Evolutionary conservation across 2,329 filamentous ascomycete genomes (phyloP), one percentile per base, ranked within the genome.

Genomic region (Dactylellina leptospora): DNA sequence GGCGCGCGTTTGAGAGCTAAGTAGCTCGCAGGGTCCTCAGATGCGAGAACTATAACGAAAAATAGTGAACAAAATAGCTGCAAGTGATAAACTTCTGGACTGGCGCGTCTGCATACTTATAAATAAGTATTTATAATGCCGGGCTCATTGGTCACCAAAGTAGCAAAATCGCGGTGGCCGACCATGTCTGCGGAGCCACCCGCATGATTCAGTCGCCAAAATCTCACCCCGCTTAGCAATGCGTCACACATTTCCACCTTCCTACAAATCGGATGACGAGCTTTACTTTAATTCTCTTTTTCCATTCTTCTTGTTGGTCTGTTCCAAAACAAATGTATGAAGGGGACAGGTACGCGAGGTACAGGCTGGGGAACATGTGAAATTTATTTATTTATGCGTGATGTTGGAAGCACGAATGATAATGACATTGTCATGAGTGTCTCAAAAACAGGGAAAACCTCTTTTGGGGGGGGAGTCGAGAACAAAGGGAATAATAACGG

Each of bases 361-460:
- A 55, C 51, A 55, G 40, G 36, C 10, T 55, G 8, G 22, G 38
- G 13, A 33, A 45, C 33, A 45, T 33, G 33, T 47, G 16, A 30
- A 13, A 22, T 36, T 48, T 27, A 33, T 61, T 13, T 50, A 20
- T 44, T 2, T 28, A 18, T 4, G 10, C 8, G 16, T 53, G n/a
- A 28, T 22, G 30, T 48, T 3, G 20, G 51, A 10, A 42, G 33
- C n/a, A n/a, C n/a, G n/a, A n/a, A n/a, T n/a, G n/a, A n/a, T 2
- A 55, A 16, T 16, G 18, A 16, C 18, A 54, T n/a, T 18, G 23
- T 40, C 22, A 42, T 22, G 20, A 18, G 23, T 13, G 22, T 18
- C 13, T 72, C 62, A 69, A 74, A 75, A 72, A 60, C 42, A 70
- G 71, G 45, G 66, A 73, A 54, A 58, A 74, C 70, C 42, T 59